Evolutionary conservation across 495 filamentous ascomycete species (phyloP).

Genomic region (Neurospora cerealis): DNA sequence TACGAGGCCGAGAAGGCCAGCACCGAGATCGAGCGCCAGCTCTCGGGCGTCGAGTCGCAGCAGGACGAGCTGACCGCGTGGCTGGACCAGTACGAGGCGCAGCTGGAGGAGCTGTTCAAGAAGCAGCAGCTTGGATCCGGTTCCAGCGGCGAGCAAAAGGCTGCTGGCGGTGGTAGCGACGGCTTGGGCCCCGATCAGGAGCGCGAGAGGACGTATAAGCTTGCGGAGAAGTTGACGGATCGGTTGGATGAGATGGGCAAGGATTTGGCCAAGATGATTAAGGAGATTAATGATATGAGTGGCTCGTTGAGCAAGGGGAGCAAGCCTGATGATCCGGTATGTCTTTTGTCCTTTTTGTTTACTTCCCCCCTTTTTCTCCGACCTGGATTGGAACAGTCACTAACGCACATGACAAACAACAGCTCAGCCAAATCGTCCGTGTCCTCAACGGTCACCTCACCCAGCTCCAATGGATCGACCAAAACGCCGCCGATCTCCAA

Average conservation of each 20-base stretch:
- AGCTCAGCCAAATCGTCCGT: conserved; percentile 89
- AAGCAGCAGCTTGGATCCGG: conserved; percentile 36
- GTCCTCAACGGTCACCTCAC: conserved; percentile 87
- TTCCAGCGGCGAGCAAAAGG: conserved; percentile 18
- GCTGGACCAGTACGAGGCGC: conserved; percentile 80
- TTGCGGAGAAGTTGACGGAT: conserved; percentile 84
- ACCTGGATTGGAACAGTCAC: not conserved
- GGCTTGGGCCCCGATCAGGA: conserved; percentile 85
- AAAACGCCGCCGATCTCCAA: conserved; percentile 68
- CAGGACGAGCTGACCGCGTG: conserved; percentile 78
- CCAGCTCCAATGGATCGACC: conserved; percentile 85
- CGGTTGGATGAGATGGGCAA: conserved; percentile 83
- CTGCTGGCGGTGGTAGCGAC: conserved; percentile 35
- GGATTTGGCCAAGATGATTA: conserved; percentile 88
- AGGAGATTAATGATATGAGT: conserved; percentile 87
- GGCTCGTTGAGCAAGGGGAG: conserved; percentile 74
- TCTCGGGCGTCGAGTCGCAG: conserved; percentile 77
- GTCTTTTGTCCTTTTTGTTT: conserved; percentile 23
- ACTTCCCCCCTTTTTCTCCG: not conserved
- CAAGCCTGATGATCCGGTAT: conserved; percentile 85
- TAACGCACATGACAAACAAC: not conserved
- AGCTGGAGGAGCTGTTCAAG: conserved; percentile 76
- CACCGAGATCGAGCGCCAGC: conserved; percentile 81
- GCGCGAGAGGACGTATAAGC: conserved; percentile 84
- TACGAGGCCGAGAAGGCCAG: conserved; percentile 87